phyloP scores from a whole-genome alignment of 805 yeast species.

The Teunomyces cretensis region DNA sequence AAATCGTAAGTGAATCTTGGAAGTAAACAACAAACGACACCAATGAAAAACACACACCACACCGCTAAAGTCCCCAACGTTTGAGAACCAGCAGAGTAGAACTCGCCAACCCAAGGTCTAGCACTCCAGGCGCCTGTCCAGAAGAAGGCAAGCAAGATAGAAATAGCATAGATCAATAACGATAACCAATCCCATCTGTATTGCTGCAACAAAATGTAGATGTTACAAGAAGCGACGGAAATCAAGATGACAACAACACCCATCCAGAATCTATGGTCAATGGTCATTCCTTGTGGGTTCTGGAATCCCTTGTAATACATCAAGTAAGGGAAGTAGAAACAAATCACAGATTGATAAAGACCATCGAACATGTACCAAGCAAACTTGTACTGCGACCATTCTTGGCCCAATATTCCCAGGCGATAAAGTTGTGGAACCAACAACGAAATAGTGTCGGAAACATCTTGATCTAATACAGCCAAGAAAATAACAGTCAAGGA shows the following conservation, averaged over 20 bases:
- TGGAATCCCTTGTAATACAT: conserved; percentile 31
- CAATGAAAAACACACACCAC: conserved; percentile 70
- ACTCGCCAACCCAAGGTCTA: conserved; percentile 50
- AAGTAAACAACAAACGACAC: conserved; percentile 60
- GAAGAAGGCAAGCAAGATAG: conserved; percentile 59
- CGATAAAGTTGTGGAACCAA: conserved; percentile 74
- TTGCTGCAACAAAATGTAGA: conserved; percentile 65
- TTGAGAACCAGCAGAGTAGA: conserved; percentile 64
- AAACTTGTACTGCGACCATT: conserved; percentile 70
- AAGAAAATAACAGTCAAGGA: conserved; percentile 77
- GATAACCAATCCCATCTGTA: conserved; percentile 83
- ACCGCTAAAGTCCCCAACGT: conserved; percentile 59
- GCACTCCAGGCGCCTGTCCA: conserved; percentile 86
- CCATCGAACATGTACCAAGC: conserved; percentile 78
- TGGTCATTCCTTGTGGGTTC: conserved; percentile 51
- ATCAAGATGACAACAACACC: conserved; percentile 69
- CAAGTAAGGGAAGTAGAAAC: conserved; percentile 74
- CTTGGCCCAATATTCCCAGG: conserved; percentile 68
- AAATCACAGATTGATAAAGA: conserved; percentile 67
- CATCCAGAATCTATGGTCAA: conserved; percentile 73
- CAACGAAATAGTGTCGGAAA: conserved; percentile 63
- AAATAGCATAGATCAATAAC: conserved; percentile 51
- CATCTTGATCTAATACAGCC: conserved; percentile 83
- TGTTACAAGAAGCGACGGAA: conserved; percentile 65
- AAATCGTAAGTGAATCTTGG: conserved; percentile 69